Conservation (phyloP, 345 rosid genomes). For the thale cress (Arabidopsis thaliana) region DNA sequence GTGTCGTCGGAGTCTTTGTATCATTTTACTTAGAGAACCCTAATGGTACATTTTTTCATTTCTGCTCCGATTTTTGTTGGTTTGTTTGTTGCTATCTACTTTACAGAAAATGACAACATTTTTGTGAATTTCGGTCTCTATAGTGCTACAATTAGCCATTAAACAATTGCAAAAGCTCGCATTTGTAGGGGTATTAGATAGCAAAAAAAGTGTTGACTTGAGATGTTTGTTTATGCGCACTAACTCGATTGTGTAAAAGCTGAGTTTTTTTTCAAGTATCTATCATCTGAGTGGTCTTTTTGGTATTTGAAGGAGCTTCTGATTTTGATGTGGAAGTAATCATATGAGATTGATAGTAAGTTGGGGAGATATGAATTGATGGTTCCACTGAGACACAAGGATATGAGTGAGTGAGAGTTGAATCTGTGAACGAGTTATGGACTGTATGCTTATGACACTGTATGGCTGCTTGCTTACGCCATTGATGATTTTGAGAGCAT, state of each 20-base stretch:
- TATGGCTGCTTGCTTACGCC: constrained; percentile 86
- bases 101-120: neutral
- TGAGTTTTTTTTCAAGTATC: neutral
- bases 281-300: constrained; percentile 4
- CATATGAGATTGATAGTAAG: no score
- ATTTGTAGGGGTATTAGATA: neutral
- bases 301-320: constrained; percentile 8
- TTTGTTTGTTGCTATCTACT: neutral
- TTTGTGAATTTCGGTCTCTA: constrained; percentile 19
- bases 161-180: neutral
- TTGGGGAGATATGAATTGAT: neutral
- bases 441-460: constrained; percentile 85
- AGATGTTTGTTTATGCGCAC: neutral
- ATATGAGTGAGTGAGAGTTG: no score
- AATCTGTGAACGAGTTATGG: constrained; percentile 40
- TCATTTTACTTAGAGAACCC: constrained; percentile 20
- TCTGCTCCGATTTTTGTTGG: neutral
- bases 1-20: neutral
- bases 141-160: neutral
- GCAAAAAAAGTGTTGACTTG: neutral
- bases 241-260: constrained; percentile 2
- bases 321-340: constrained; percentile 19
- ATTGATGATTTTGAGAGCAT: constrained; percentile 61
- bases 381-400: constrained; percentile 27
- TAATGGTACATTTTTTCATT: constrained; percentile 17